Percentiles rank a stretch among this genome's conserved stretches.
Conservation (phyloP, 164 flowering plant species). For the Paratinospora sagittata region DNA sequence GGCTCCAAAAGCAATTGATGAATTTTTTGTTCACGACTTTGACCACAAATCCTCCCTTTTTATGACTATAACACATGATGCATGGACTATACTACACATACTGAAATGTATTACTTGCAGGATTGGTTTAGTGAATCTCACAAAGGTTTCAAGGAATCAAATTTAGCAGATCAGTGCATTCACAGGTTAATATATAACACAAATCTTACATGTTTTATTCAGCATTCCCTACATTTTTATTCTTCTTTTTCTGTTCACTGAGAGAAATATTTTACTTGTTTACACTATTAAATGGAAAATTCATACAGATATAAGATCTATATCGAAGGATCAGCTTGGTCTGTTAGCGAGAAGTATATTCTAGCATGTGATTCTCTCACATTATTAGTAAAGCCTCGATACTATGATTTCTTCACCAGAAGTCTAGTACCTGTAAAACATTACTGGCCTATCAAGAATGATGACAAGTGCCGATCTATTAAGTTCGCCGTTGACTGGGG, state of each 20-base stretch:
- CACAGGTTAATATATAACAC: constrained; percentile 30
- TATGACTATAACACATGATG: background rate
- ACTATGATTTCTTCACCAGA: constrained; percentile 63
- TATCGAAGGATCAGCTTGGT: constrained; percentile 67
- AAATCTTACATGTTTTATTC: background rate
- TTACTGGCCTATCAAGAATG: constrained; percentile 57
- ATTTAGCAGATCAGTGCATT: constrained; percentile 51
- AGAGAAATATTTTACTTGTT: background rate
- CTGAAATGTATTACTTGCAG: constrained; percentile 19
- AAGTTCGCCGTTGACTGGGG: constrained; percentile 77
- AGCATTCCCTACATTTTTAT: no score
- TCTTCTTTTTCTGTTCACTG: background rate
- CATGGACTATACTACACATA: background rate
- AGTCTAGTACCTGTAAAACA: constrained; percentile 48
- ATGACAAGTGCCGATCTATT: constrained; percentile 40
- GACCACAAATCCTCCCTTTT: background rate
- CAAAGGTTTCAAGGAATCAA: constrained; percentile 39
- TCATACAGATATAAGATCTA: constrained; percentile 53
- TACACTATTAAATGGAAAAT: background rate
- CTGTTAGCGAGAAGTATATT: constrained; percentile 68
- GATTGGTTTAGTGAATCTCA: constrained; percentile 43
- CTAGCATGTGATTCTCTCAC: constrained; percentile 58
- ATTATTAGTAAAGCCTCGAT: constrained; percentile 37
- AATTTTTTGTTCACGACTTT: background rate
- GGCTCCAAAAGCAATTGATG: background rate